phyloP scores from a whole-genome alignment of 352 stramenopile genomes.

The Pythium sp. region DNA sequence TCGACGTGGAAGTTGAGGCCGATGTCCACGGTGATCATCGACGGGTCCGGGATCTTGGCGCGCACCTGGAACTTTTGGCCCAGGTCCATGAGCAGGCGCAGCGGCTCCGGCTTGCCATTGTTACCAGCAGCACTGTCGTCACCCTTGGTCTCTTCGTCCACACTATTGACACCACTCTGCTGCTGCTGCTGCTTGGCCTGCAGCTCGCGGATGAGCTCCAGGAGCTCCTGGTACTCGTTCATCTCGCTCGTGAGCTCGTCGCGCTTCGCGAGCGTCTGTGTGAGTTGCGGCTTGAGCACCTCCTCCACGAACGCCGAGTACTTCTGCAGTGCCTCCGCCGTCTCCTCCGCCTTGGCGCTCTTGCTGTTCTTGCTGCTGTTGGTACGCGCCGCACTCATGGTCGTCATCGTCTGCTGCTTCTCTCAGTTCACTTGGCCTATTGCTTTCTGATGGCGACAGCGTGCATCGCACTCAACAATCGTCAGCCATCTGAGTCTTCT shows the following conservation, averaged over 20 bases:
- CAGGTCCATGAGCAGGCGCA: conserved; percentile 63
- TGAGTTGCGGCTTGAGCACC: conserved; percentile 65
- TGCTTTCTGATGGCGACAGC: background rate
- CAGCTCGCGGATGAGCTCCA: conserved; percentile 43
- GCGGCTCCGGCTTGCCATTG: background rate
- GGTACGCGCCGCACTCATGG: background rate
- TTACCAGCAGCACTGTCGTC: no score
- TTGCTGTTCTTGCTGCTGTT: background rate
- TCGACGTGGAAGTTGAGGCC: conserved; percentile 75
- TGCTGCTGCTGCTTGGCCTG: conserved; percentile 12
- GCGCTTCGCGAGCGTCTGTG: conserved; percentile 48
- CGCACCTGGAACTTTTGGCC: conserved; percentile 73
- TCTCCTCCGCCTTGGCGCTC: conserved; percentile 9
- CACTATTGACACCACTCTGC: background rate
- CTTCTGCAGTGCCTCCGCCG: conserved; percentile 38
- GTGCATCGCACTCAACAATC: background rate
- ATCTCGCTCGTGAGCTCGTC: conserved; percentile 50
- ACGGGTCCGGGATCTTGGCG: conserved; percentile 56
- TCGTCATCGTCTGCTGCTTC: conserved; percentile 1
- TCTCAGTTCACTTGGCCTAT: background rate
- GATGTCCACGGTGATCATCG: conserved; percentile 65
- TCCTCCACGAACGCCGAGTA: conserved; percentile 71
- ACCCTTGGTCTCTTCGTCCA: conserved; percentile 12
- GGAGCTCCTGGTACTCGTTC: conserved; percentile 58
- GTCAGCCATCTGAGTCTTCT: background rate